Evolutionary conservation across 169 alveolate species (phyloP).

Genomic region (Eimeria nieschulzi): DNA sequence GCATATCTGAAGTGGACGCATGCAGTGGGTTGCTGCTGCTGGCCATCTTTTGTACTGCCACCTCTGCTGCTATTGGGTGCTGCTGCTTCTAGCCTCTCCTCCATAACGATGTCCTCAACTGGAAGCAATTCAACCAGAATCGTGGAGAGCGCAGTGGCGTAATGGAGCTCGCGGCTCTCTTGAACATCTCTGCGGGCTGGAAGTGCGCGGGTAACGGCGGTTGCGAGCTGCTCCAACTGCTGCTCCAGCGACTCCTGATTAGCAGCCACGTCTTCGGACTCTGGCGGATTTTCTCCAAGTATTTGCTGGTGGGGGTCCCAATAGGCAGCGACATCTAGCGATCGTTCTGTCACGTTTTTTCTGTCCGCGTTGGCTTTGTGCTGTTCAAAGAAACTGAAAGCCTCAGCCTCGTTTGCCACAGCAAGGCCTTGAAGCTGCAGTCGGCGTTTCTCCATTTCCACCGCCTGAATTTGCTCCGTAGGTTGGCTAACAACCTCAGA

Average conservation of each 20-base stretch:
- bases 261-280: not conserved
- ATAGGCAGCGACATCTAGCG: not conserved
- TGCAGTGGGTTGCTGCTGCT: slow-evolving; percentile 7
- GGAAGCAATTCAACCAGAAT: slow-evolving; percentile 43
- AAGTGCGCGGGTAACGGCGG: slow-evolving; percentile 26
- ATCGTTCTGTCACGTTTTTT: not conserved
- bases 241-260: not conserved
- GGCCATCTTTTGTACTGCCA: not conserved
- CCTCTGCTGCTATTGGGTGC: not conserved
- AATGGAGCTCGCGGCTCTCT: not conserved
- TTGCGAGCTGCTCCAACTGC: slow-evolving; percentile 49
- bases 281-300: not conserved
- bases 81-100: slow-evolving; percentile 11
- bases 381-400: slow-evolving; percentile 7
- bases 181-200: slow-evolving; percentile 20
- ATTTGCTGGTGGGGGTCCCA: slow-evolving; percentile 34
- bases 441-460: slow-evolving; percentile 59
- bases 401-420: slow-evolving; percentile 37
- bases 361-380: not conserved
- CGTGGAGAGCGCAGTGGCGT: slow-evolving; percentile 30
- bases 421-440: slow-evolving; percentile 32
- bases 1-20: slow-evolving; percentile 45
- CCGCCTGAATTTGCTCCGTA: slow-evolving; percentile 44
- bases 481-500: slow-evolving; percentile 10
- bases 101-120: slow-evolving; percentile 37